phyloP scores from a whole-genome alignment of 2,329 filamentous ascomycete genomes.

The Didymella pinodella region DNA sequence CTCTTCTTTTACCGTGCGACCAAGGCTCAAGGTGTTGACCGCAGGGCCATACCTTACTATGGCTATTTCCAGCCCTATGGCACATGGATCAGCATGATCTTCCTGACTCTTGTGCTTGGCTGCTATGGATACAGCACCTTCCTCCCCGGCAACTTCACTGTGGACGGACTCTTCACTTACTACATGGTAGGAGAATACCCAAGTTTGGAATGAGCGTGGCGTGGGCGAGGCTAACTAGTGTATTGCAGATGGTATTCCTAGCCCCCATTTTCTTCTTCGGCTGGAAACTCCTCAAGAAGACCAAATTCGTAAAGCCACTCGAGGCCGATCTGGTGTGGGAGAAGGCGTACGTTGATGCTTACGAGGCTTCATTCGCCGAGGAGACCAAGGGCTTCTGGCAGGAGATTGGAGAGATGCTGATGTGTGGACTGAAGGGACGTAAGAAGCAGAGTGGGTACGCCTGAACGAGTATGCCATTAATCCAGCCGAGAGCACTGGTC shows the following conservation, averaged over 20 bases:
- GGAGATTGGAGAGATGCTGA: slow-evolving; percentile 35
- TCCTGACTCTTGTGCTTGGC: not conserved
- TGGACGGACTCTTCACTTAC: not conserved
- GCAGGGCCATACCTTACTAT: not conserved
- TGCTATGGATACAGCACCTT: not conserved
- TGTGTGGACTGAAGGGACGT: slow-evolving; percentile 26
- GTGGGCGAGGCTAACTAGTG: not conserved
- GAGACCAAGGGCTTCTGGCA: slow-evolving; percentile 39
- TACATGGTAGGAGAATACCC: not conserved
- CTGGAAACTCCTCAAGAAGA: not conserved
- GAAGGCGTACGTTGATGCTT: slow-evolving; percentile 54
- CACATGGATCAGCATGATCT: not conserved
- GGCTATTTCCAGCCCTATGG: not conserved
- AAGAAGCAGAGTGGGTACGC: not conserved
- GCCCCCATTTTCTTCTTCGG: not conserved
- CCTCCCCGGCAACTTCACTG: not conserved
- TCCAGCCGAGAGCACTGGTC: not conserved
- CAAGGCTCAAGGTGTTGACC: not conserved
- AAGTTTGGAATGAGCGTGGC: not conserved
- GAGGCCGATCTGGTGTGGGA: slow-evolving; percentile 49
- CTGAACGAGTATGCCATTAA: not conserved
- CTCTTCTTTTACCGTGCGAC: not conserved
- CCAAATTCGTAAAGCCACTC: not conserved
- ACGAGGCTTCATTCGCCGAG: slow-evolving; percentile 32
- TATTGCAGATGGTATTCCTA: not conserved